A percentile compares a stretch with the other conserved stretches of the same genome.
Evolutionary conservation across 306 rosid species (phyloP).

Genomic region (Rosa rugosa): DNA sequence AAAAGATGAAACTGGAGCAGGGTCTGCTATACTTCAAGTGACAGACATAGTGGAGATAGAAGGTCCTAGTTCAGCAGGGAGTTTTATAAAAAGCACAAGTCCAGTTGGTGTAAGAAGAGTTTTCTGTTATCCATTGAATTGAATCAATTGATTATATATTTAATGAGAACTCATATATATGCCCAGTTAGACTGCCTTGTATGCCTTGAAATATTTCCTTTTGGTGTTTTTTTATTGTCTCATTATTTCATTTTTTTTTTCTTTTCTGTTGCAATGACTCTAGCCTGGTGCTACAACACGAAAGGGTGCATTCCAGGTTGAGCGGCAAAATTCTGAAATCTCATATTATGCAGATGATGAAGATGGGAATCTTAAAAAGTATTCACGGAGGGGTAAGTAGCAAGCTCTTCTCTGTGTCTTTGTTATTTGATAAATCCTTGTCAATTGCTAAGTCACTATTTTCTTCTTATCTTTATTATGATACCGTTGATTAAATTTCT

Average conservation of each 20-base stretch:
- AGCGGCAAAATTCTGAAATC: conserved; percentile 82
- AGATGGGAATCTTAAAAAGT: conserved; percentile 80
- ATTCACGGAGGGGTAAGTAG: conserved; percentile 74
- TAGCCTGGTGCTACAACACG: conserved; percentile 98
- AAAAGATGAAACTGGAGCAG: conserved; percentile 47
- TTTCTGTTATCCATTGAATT: conserved; percentile 19
- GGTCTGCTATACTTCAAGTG: conserved; percentile 52
- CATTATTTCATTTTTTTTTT: conserved; percentile 22
- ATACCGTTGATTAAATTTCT: neutral
- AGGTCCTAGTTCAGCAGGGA: conserved; percentile 61
- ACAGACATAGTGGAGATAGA: conserved; percentile 82
- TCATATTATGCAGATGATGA: conserved; percentile 96
- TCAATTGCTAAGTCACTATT: neutral
- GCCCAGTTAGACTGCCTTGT: conserved; percentile 10
- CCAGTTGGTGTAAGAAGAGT: conserved; percentile 72
- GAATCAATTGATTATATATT: conserved; percentile 19
- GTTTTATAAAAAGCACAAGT: conserved; percentile 61
- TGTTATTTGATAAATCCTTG: neutral
- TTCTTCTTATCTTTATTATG: neutral
- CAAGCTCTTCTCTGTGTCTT: neutral
- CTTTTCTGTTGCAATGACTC: conserved; percentile 26
- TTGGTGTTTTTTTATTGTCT: conserved; percentile 19
- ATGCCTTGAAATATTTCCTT: conserved; percentile 12
- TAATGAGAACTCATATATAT: conserved; percentile 17
- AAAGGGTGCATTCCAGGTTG: conserved; percentile 66